Percentiles rank a stretch among this genome's conserved stretches.
phyloP scores from a whole-genome alignment of 202 grass and related monocot genomes.

The Digitaria exilis region DNA sequence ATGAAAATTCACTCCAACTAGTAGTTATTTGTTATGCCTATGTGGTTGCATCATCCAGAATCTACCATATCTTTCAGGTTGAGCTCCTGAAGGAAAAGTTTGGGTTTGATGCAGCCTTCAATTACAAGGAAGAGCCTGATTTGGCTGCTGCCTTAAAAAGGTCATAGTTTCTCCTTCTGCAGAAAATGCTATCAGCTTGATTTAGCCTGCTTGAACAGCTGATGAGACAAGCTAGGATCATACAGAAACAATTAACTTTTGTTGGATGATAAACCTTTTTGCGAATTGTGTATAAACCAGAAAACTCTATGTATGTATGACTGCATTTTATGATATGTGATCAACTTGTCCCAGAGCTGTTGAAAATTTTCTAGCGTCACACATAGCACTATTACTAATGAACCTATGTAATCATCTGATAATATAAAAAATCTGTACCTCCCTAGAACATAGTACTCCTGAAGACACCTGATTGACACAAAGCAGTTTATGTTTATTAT shows the following conservation, averaged over 20 bases:
- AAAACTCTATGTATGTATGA: neutral
- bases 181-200: neutral
- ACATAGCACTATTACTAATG: neutral
- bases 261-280: neutral
- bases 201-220: neutral
- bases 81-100: conserved; percentile 82
- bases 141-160: conserved; percentile 68
- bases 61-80: conserved; percentile 52
- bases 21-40: neutral
- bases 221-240: neutral
- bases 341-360: neutral
- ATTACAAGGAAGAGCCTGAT: conserved; percentile 93
- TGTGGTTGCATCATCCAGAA: conserved; percentile 6
- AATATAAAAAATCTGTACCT: neutral
- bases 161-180: conserved; percentile 24
- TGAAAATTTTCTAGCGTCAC: neutral
- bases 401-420: neutral
- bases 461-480: neutral
- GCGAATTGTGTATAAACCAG: neutral
- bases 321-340: neutral
- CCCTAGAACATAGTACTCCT: neutral
- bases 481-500: neutral
- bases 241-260: neutral
- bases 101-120: conserved; percentile 85
- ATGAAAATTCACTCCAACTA: neutral